phyloP scores from a whole-genome alignment of 2,329 filamentous ascomycete genomes.

The Colletotrichum eleusines region DNA sequence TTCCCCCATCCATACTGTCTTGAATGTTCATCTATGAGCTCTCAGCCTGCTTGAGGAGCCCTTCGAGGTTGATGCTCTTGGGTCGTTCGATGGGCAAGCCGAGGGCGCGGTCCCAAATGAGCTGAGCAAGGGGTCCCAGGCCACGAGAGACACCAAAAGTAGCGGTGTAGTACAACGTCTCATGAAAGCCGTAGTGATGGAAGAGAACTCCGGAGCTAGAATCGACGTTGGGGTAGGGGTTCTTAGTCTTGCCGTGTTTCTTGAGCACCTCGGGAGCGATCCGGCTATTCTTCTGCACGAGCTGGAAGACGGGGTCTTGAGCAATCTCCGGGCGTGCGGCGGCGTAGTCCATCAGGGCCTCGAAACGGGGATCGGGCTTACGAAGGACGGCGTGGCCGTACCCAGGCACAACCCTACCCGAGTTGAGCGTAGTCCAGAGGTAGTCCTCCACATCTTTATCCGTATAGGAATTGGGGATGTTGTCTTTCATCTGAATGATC shows the following conservation, averaged over 20 bases:
- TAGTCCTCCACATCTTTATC: constrained; percentile 89
- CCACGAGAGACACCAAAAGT: constrained; percentile 77
- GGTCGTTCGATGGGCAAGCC: constrained; percentile 96
- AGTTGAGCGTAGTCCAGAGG: constrained; percentile 93
- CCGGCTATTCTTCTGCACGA: constrained; percentile 93
- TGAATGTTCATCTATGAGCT: constrained; percentile 49
- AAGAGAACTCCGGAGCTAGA: constrained; percentile 93
- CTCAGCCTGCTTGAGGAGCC: constrained; percentile 78
- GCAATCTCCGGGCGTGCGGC: constrained; percentile 86
- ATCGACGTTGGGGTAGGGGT: constrained; percentile 97
- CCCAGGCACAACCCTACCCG: constrained; percentile 91
- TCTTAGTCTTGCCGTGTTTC: constrained; percentile 98
- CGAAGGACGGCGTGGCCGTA: constrained; percentile 97
- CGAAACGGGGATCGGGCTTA: constrained; percentile 96
- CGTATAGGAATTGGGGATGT: constrained; percentile 81
- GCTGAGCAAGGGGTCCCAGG: constrained; percentile 89
- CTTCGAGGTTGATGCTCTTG: constrained; percentile 95
- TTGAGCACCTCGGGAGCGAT: constrained; percentile 91
- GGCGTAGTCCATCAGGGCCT: constrained; percentile 97
- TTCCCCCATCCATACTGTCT: background rate
- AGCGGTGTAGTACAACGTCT: constrained; percentile 93
- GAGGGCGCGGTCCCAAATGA: constrained; percentile 95
- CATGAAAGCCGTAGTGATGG: constrained; percentile 97
- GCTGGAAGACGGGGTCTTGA: constrained; percentile 88
- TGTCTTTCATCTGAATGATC: constrained; percentile 95